Evolutionary conservation across 495 filamentous ascomycete species (phyloP), one percentile per base, ranked within the genome.

Genomic region (Hapsidospora chrysogenum): DNA sequence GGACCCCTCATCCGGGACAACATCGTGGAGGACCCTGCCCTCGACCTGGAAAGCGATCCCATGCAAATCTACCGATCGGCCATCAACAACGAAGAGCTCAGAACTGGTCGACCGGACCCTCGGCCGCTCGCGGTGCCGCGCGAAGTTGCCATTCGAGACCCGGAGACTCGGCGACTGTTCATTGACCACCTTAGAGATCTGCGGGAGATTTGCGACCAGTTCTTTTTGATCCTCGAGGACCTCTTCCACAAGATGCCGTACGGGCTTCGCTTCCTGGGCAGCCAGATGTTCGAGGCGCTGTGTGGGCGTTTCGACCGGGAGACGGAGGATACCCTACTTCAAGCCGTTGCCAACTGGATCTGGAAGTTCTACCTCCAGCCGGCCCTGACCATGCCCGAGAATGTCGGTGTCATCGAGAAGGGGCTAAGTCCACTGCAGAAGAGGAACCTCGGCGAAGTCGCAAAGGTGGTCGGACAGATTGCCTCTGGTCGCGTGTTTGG

Each of bases 41-140:
- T 96, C 34, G 86, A 96, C 45, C 66, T 99, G 11, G 89, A 99
- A 54, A 94, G 87, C 47, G 89, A 99, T 50, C 89, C 89, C 0
- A 79, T 96, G 64, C 87, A 95, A 45, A 99, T 99, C 33, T 95
- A 99, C 57, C 72, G 83, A 17, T 86, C 85, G 9, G 72, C 78
- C 9, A 85, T 96, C 56, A 94, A 92, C 52, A 89, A 96, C 45
- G 89, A 99, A 54, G 86, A 99, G 52, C 72, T 99, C 23, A 76
- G 80, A 4, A 96, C 89, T 0, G 89, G 89, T 17, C 76, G 73
- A 44, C 70, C 80, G 23, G 93, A 85, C 52, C 68, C 64, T 23
- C 70, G 87, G 33, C 74, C 68, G 17, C 74, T 81, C 6, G 80
- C 92, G 42, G 74, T 99, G 31, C 74, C 84, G 3, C 71, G 85